Conservation (phyloP, 2,329 filamentous ascomycete genomes). For the Aaosphaeria pasadenensis region DNA sequence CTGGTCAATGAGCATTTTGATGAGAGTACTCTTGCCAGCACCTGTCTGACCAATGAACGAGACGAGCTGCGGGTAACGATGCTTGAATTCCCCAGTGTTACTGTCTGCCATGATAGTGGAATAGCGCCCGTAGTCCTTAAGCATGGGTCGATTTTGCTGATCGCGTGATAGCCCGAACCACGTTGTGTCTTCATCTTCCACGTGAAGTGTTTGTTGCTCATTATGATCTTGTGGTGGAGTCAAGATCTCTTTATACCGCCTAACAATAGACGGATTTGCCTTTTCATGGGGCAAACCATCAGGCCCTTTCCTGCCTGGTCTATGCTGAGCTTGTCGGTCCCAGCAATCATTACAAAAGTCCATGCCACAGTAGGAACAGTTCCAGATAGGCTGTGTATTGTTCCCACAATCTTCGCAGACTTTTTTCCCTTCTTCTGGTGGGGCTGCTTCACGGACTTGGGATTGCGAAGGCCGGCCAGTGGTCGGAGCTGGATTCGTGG, state of each 20-base stretch:
- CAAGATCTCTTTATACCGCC: slow-evolving; percentile 7
- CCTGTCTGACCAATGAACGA: slow-evolving; percentile 45
- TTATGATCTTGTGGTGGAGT: slow-evolving; percentile 3
- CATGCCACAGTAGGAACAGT: slow-evolving; percentile 3
- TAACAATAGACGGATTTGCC: slow-evolving; percentile 5
- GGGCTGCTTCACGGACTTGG: background rate
- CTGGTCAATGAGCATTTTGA: slow-evolving; percentile 48
- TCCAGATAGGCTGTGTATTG: background rate
- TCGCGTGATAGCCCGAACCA: slow-evolving; percentile 16
- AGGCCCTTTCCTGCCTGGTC: slow-evolving; percentile 2
- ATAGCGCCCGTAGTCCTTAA: slow-evolving; percentile 11
- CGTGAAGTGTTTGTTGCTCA: slow-evolving; percentile 9
- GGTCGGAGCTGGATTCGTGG: too few species aligned
- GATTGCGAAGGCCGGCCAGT: too few species aligned
- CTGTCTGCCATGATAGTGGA: slow-evolving; percentile 5
- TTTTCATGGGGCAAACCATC: slow-evolving; percentile 15
- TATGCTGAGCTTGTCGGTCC: slow-evolving; percentile 1
- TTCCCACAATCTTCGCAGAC: background rate
- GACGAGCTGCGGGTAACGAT: background rate
- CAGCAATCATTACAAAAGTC: slow-evolving; percentile 3
- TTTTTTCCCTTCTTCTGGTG: background rate
- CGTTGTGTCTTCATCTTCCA: slow-evolving; percentile 13
- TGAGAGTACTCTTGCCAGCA: slow-evolving; percentile 50
- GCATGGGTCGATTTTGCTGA: slow-evolving; percentile 2
- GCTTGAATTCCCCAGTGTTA: slow-evolving; percentile 4